Percentiles rank a stretch among this genome's conserved stretches.
phyloP scores from a whole-genome alignment of 2,329 filamentous ascomycete species.

The Eutypa lata region DNA sequence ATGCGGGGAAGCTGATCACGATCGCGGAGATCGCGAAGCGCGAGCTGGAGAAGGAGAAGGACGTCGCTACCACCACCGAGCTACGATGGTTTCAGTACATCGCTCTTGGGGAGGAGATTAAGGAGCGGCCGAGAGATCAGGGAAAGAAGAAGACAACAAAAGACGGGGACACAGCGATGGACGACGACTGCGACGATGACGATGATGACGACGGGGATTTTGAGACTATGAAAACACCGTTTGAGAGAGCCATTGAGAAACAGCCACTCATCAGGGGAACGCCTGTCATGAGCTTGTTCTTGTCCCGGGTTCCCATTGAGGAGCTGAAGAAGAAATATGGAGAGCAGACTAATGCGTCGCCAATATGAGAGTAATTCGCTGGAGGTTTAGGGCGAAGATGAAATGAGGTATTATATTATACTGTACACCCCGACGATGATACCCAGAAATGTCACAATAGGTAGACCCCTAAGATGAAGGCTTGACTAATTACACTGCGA shows the following conservation, averaged over 20 bases:
- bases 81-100: conserved; percentile 49
- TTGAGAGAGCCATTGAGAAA: conserved; percentile 51
- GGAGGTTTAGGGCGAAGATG: neutral
- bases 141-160: conserved; percentile 22
- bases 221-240: conserved; percentile 55
- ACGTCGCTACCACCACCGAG: neutral
- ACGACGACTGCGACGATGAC: conserved; percentile 20
- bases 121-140: conserved; percentile 12
- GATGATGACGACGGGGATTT: conserved; percentile 46
- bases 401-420: too few relatives aligned
- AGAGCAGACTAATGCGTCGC: conserved; percentile 39
- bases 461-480: too few relatives aligned
- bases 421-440: too few relatives aligned
- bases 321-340: conserved; percentile 50
- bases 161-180: conserved; percentile 42
- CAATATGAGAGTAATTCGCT: conserved; percentile 2
- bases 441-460: too few relatives aligned
- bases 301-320: conserved; percentile 52
- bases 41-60: conserved; percentile 35
- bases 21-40: conserved; percentile 65
- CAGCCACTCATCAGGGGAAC: conserved; percentile 41
- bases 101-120: conserved; percentile 42
- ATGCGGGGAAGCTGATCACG: conserved; percentile 64
- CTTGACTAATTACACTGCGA: too few relatives aligned
- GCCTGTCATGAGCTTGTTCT: conserved; percentile 58